phyloP scores from a whole-genome alignment of 2,329 filamentous ascomycete genomes.

The Phialophora chinensis region DNA sequence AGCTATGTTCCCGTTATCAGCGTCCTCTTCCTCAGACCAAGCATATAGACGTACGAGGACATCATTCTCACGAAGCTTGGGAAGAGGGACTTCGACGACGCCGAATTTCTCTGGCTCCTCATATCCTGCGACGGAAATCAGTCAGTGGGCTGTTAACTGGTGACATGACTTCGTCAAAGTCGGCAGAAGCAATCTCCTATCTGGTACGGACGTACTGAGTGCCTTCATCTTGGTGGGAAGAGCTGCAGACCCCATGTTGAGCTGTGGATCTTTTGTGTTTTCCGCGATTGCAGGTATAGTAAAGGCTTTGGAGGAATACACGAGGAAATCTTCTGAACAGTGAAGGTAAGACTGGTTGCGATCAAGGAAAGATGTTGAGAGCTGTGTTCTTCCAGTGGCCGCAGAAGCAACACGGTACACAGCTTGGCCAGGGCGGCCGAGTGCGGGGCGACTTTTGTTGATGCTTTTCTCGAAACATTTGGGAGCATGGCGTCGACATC shows the following conservation, averaged over 20 bases:
- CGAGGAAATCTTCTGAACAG: neutral
- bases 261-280: conserved; percentile 3
- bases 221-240: conserved; percentile 66
- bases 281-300: conserved; percentile 10
- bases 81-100: conserved; percentile 67
- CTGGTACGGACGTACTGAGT: conserved; percentile 56
- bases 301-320: neutral
- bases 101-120: conserved; percentile 67
- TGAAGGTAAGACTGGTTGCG: neutral
- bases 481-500: conserved; percentile 14
- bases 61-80: conserved; percentile 64
- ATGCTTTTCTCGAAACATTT: conserved; percentile 10
- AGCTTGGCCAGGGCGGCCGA: conserved; percentile 13
- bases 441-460: conserved; percentile 17
- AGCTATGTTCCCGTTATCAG: conserved; percentile 49
- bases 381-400: conserved; percentile 12
- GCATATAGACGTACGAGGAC: conserved; percentile 53
- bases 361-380: conserved; percentile 30
- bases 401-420: conserved; percentile 5
- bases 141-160: neutral
- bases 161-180: neutral
- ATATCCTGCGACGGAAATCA: conserved; percentile 48
- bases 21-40: conserved; percentile 31
- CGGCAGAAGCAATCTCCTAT: neutral
- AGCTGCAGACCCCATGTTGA: conserved; percentile 44